These are phyloP conservation scores for Jacaranda mimosifolia DNA, from an alignment of 257 asterid species.

Conservation along the genomic window DNA sequence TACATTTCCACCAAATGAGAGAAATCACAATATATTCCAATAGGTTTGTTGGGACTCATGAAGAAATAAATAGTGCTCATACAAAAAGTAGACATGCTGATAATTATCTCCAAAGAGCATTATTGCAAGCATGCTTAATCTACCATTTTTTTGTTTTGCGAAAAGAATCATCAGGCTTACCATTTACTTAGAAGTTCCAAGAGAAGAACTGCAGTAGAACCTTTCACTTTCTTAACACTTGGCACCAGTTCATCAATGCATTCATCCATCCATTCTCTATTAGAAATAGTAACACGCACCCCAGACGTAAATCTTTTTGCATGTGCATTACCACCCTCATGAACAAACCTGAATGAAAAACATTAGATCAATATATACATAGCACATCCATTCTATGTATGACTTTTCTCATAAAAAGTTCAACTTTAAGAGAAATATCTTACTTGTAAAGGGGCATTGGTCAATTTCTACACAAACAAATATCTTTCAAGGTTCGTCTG, in stretches of 20 bases:
- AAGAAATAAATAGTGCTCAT: constrained; percentile 12
- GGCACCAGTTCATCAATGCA: constrained; percentile 98
- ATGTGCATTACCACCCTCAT: constrained; percentile 99
- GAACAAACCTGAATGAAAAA: constrained; percentile 61
- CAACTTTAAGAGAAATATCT: constrained; percentile 11
- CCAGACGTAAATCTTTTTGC: constrained; percentile 92
- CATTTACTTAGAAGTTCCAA: constrained; percentile 77
- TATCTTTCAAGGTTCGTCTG: constrained; percentile 95
- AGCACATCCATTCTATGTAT: too few species aligned
- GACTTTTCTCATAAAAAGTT: too few species aligned
- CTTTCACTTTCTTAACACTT: constrained; percentile 97
- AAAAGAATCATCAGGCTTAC: constrained; percentile 52
- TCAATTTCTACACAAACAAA: constrained; percentile 94
- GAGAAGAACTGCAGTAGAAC: constrained; percentile 89
- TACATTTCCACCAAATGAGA: too few species aligned
- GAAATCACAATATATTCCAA: constrained; percentile 20
- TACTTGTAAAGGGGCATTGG: constrained; percentile 96
- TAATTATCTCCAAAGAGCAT: too few species aligned
- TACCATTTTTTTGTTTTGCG: too few species aligned
- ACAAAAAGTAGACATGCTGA: too few species aligned
- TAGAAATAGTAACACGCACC: constrained; percentile 86
- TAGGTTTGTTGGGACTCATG: constrained; percentile 6
- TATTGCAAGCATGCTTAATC: neutral
- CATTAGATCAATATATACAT: neutral
- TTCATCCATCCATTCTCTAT: constrained; percentile 92